Evolutionary conservation across 371 early-diverging fungal species (phyloP), one percentile per base, ranked within the genome.

Genomic region (Batkoa obscura): DNA sequence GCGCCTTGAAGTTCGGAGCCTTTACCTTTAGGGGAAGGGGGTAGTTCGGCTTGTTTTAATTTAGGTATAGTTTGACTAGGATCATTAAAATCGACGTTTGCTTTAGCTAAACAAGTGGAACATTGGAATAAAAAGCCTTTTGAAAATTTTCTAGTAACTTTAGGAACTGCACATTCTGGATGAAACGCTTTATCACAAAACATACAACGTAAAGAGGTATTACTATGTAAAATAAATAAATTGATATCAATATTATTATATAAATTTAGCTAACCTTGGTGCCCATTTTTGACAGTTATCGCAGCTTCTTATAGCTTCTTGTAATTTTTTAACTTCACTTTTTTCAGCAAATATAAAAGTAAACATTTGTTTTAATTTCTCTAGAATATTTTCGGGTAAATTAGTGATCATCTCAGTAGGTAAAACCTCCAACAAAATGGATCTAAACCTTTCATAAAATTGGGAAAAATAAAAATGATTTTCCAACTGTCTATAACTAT

Each of bases 111-210:
- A 15, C 50, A 50, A 33, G 36, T 33, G 36, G 50, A 50, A 37
- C 50, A 50, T 30, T 50, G 50, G 38, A 50, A 50, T 15, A 4
- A n/a, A 15, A 50, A 50, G 10, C 50, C 50, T 33, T 50, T 50
- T 5, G 50, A 3, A 5, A 50, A 13, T 6, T 13, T 12, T 6
- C 12, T 50, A 5, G 10, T 50, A 15, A 50, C 30, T n/a, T 15
- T 15, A 13, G 50, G 50, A 33, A 13, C 33, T 5, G 13, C 10
- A 15, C 50, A 50, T 4, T 31, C n/a, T 12, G 12, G 12, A 33
- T 50, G 50, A 33, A 30, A 50, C 31, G 33, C 15, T 37, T 50
- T 33, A n/a, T 35, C 36, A 37, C 50, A 50, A 15, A 50, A 33
- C 50, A 50, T 50, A 15, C 50, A 50, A 33, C 30, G 50, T 33